Percentiles rank a stretch among this genome's conserved stretches.
These are phyloP conservation scores for Pueraria montana DNA, from an alignment of 306 rosid species.

Conservation along the genomic window DNA sequence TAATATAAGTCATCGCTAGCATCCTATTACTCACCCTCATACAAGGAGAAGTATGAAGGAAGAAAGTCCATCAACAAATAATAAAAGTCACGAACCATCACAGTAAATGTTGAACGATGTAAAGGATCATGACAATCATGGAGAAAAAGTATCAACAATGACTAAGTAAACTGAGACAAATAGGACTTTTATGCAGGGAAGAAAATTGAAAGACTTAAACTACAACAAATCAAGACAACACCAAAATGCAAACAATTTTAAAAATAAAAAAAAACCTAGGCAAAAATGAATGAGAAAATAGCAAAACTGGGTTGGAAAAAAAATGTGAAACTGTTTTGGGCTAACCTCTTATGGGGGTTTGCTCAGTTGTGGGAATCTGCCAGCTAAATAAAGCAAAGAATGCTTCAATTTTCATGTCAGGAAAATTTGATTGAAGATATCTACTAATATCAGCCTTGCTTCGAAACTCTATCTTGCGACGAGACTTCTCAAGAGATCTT, in stretches of 20 bases:
- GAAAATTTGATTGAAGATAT: constrained; percentile 57
- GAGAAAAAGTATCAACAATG: neutral
- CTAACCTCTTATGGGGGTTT: constrained; percentile 60
- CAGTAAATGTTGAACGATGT: neutral
- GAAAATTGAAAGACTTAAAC: neutral
- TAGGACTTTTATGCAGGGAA: neutral
- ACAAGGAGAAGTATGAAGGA: neutral
- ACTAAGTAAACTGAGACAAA: neutral
- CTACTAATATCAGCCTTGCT: constrained; percentile 68
- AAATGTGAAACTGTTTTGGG: neutral
- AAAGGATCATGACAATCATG: neutral
- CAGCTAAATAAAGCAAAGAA: constrained; percentile 73
- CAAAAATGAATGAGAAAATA: neutral
- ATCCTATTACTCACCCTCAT: neutral
- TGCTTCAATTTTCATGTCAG: constrained; percentile 49
- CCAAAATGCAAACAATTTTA: neutral
- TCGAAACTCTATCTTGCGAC: constrained; percentile 46
- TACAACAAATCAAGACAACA: neutral
- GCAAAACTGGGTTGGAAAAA: neutral
- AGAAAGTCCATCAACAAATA: constrained; percentile 1
- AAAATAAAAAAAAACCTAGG: neutral
- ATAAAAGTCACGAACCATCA: neutral
- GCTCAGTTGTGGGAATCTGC: constrained; percentile 62
- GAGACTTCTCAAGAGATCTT: constrained; percentile 40
- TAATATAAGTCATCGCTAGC: neutral